Percentiles rank a stretch among this genome's conserved stretches.
Evolutionary conservation across 225 moss, liverwort and hornwort species (phyloP).

Genomic region (Pseudisothecium myosuroides): DNA sequence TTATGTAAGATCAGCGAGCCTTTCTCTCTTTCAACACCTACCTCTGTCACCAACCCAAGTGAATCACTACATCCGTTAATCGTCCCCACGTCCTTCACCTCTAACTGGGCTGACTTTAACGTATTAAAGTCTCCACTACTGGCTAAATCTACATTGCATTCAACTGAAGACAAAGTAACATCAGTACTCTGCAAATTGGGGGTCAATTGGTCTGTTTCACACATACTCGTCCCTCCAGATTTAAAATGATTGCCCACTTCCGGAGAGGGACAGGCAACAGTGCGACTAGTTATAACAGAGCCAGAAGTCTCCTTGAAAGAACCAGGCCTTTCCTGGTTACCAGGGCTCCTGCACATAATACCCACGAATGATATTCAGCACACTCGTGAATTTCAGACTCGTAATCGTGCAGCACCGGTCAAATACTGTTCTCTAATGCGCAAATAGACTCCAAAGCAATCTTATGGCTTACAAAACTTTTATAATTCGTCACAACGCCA

Average conservation of each 20-base stretch:
- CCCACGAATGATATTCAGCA: not conserved
- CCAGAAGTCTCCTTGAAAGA: not conserved
- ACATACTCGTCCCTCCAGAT: not conserved
- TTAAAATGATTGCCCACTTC: not conserved
- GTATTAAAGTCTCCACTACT: not conserved
- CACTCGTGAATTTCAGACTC: not conserved
- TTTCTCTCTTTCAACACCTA: not conserved
- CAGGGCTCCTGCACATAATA: conserved; percentile 10
- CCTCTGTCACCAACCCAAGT: not conserved
- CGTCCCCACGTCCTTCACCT: not conserved
- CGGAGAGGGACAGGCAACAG: not conserved
- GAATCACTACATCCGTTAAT: not conserved
- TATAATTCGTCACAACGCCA: not conserved
- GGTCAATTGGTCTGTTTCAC: not conserved
- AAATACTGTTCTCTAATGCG: not conserved
- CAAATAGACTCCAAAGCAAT: not conserved
- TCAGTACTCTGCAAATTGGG: not conserved
- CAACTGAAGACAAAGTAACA: not conserved
- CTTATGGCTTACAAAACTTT: not conserved
- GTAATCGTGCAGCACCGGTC: not conserved
- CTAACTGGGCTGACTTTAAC: not conserved
- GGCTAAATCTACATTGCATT: not conserved
- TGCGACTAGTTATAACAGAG: not conserved
- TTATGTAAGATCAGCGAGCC: not conserved
- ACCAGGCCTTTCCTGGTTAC: not conserved